Percentiles rank a stretch among this genome's conserved stretches.
Conservation (phyloP, 208 protist species). For the Acanthamoeba quina region DNA sequence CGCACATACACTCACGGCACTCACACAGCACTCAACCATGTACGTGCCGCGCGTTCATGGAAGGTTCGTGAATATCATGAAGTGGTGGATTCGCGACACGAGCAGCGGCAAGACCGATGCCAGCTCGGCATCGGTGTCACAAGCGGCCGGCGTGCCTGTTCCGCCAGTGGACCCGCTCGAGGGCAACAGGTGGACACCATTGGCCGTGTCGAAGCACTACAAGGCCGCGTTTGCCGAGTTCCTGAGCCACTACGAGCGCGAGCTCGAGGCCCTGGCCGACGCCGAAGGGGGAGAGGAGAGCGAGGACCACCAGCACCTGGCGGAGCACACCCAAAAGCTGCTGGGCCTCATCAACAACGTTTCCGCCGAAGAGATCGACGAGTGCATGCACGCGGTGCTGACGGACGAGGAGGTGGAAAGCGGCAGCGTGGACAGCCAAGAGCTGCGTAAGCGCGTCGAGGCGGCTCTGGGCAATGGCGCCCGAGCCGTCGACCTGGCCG, state of each 20-base stretch:
- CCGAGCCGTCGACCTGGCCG: background rate
- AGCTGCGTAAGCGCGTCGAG: background rate
- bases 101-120: background rate
- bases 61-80: background rate
- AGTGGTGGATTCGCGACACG: background rate
- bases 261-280: background rate
- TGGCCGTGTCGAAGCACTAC: background rate
- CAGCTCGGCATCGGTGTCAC: background rate
- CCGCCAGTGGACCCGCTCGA: background rate
- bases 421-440: background rate
- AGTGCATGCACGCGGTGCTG: background rate
- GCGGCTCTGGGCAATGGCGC: background rate
- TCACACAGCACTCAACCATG: background rate
- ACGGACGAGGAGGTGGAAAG: background rate
- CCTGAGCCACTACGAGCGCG: background rate
- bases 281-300: background rate
- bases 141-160: background rate
- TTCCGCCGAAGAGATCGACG: background rate
- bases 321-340: background rate
- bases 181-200: background rate
- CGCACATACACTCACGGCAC: background rate
- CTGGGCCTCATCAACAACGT: background rate
- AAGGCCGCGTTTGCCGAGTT: background rate
- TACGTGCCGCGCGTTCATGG: no score
- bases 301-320: background rate